A percentile compares a stretch with the other conserved stretches of the same genome.
Evolutionary conservation across 306 rosid genomes (phyloP).

Genomic region (Arachis hypogaea): DNA sequence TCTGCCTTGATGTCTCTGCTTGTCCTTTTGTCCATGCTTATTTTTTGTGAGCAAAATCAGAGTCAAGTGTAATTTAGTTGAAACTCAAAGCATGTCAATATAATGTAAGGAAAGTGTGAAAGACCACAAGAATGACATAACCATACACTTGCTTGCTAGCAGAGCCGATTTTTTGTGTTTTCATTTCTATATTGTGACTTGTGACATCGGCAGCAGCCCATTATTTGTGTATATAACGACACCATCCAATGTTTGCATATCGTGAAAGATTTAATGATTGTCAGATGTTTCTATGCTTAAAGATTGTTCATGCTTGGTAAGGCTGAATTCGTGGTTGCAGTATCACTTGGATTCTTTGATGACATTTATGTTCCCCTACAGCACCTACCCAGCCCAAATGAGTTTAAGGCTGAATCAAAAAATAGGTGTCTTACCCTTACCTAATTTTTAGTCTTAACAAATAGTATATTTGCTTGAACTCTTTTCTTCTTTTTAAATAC

Average conservation of each 20-base stretch:
- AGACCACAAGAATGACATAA: not conserved
- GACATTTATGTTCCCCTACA: constrained; percentile 69
- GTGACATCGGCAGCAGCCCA: not conserved
- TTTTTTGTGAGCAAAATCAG: not conserved
- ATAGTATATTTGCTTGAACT: constrained; percentile 15
- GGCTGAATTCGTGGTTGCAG: constrained; percentile 53
- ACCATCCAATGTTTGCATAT: constrained; percentile 28
- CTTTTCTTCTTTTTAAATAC: constrained; percentile 1
- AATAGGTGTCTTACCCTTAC: constrained; percentile 51
- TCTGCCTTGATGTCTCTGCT: not conserved
- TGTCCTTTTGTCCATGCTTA: not conserved
- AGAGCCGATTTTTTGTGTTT: constrained; percentile 8
- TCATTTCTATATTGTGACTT: constrained; percentile 9
- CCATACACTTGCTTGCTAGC: not conserved
- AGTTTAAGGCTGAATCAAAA: constrained; percentile 46
- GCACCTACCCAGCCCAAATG: constrained; percentile 60
- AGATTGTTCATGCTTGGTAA: constrained; percentile 19
- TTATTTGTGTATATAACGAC: constrained; percentile 6
- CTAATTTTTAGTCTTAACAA: constrained; percentile 14
- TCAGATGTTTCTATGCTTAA: not conserved
- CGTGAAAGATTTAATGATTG: constrained; percentile 24
- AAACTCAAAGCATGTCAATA: constrained; percentile 1
- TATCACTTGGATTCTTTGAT: constrained; percentile 83
- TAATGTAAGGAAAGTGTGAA: not conserved
- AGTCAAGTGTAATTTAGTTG: constrained; percentile 5